Evolutionary conservation across 257 asterid genomes (phyloP).

Genomic region (Capsicum rhomboideum): DNA sequence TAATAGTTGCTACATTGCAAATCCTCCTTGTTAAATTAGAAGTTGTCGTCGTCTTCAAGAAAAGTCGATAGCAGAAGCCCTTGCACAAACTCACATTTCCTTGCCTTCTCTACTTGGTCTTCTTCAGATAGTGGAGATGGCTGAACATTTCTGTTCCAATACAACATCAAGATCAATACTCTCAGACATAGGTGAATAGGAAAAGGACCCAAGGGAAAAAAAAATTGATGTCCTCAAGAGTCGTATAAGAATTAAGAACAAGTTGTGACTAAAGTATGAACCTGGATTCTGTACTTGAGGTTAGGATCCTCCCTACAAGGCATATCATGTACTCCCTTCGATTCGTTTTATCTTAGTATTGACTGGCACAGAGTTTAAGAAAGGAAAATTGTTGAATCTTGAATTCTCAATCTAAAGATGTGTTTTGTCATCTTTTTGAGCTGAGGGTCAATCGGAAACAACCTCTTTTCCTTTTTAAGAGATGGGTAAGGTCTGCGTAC

Average conservation of each 20-base stretch:
- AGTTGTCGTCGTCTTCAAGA: slow-evolving; percentile 27
- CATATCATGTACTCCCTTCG: neutral
- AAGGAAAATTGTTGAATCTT: neutral
- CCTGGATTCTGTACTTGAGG: too few relatives aligned
- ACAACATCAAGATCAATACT: neutral
- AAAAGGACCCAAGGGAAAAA: neutral
- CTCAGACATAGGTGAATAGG: neutral
- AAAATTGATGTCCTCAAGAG: neutral
- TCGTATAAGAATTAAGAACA: neutral
- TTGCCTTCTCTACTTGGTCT: slow-evolving; percentile 66
- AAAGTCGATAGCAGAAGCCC: slow-evolving; percentile 69
- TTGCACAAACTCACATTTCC: slow-evolving; percentile 52
- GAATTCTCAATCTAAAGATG: neutral
- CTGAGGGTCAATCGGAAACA: too few relatives aligned
- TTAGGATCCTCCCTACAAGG: neutral
- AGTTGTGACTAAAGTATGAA: neutral
- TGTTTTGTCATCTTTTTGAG: too few relatives aligned
- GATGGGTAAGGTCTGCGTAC: too few relatives aligned
- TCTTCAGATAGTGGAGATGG: slow-evolving; percentile 38
- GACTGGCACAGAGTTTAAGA: neutral
- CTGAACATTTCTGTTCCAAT: slow-evolving; percentile 19
- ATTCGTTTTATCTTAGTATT: neutral
- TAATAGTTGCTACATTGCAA: neutral
- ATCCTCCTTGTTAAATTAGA: slow-evolving; percentile 14
- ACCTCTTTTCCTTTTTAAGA: too few relatives aligned